These are phyloP conservation scores for Trichoderma orchidacearum DNA, from an alignment of 495 filamentous ascomycete species.

Conservation along the genomic window DNA sequence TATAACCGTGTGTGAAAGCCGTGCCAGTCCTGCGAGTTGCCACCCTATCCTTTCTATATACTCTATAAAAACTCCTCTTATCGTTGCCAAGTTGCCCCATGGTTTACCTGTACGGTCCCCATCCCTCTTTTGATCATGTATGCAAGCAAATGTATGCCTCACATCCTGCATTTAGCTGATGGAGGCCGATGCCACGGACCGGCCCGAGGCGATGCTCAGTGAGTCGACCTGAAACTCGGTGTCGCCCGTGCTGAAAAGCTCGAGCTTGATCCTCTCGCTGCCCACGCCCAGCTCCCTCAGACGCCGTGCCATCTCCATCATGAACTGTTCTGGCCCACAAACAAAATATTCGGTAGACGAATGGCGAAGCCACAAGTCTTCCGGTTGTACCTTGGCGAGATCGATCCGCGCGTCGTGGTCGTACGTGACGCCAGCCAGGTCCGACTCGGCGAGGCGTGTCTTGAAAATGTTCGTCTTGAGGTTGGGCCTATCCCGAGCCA, in stretches of 20 bases:
- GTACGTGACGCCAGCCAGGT: conserved; percentile 40
- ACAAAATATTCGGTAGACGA: conserved; percentile 46
- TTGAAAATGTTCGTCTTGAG: conserved; percentile 27
- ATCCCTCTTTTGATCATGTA: no score
- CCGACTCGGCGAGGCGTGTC: conserved; percentile 23
- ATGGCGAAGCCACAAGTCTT: conserved; percentile 40
- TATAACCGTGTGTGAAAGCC: background rate
- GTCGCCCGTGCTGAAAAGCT: conserved; percentile 53
- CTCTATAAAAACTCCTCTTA: background rate
- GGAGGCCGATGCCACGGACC: background rate
- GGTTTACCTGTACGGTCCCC: no score
- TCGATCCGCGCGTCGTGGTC: conserved; percentile 38
- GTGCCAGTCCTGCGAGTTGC: background rate
- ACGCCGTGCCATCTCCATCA: conserved; percentile 37
- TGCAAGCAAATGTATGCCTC: no score
- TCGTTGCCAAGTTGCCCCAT: no score
- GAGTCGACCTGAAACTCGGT: background rate
- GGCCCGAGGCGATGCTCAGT: background rate
- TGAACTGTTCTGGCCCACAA: conserved; percentile 55
- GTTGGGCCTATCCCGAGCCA: conserved; percentile 28
- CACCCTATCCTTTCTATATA: background rate
- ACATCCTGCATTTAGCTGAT: no score
- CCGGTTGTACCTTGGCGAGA: conserved; percentile 32
- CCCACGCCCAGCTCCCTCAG: conserved; percentile 39
- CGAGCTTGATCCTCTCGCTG: conserved; percentile 43